Evolutionary conservation across 148 eudicot species (phyloP).

Genomic region (Rhododendron mucronatum): DNA sequence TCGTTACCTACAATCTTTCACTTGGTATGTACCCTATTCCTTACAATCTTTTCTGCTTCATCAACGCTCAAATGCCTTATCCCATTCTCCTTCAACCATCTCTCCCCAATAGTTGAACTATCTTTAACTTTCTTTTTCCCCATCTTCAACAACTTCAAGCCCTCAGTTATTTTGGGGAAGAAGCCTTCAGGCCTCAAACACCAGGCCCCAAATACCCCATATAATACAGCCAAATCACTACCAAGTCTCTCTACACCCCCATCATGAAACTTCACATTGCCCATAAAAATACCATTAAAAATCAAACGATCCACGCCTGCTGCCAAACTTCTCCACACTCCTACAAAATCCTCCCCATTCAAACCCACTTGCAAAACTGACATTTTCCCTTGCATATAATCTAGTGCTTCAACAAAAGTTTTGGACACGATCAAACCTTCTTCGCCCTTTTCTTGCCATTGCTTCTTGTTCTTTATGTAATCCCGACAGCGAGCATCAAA

Average conservation of each 20-base stretch:
- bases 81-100: constrained; percentile 55
- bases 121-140: constrained; percentile 40
- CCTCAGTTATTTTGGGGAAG: constrained; percentile 69
- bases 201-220: constrained; percentile 77
- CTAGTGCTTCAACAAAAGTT: constrained; percentile 62
- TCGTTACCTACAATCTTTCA: constrained; percentile 10
- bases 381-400: constrained; percentile 76
- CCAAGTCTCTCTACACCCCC: constrained; percentile 69
- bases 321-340: constrained; percentile 80
- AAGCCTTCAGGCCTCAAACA: constrained; percentile 96
- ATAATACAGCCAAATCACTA: constrained; percentile 63
- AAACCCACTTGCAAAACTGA: constrained; percentile 54
- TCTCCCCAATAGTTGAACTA: constrained; percentile 40
- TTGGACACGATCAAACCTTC: constrained; percentile 58
- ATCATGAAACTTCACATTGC: constrained; percentile 58
- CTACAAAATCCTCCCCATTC: constrained; percentile 59
- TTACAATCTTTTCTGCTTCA: constrained; percentile 66
- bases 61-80: constrained; percentile 59
- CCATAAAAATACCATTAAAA: constrained; percentile 52
- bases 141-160: constrained; percentile 66
- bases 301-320: constrained; percentile 52
- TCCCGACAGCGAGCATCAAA: constrained; percentile 71
- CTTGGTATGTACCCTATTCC: constrained; percentile 29
- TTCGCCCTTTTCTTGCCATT: constrained; percentile 80
- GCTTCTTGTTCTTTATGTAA: constrained; percentile 70